A percentile compares a stretch with the other conserved stretches of the same genome.
Evolutionary conservation across 2,329 filamentous ascomycete species (phyloP).

Genomic region (Colletotrichum kahawae): DNA sequence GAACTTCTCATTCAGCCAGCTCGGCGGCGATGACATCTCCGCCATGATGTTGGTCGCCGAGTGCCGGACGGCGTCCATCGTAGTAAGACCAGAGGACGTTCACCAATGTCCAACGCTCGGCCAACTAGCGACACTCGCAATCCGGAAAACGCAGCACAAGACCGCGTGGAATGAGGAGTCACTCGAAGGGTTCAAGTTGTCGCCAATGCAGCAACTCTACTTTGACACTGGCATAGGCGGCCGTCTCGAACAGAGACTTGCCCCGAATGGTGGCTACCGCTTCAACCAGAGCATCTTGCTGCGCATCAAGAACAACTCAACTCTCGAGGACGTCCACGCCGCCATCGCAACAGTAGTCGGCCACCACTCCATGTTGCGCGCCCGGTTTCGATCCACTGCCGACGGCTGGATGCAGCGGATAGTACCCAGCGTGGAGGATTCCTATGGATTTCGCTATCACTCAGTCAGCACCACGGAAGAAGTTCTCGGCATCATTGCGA

Average conservation of each 20-base stretch:
- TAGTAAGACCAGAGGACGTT: conserved; percentile 39
- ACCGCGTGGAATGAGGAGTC: conserved; percentile 37
- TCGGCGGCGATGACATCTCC: conserved; percentile 44
- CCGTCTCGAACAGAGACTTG: conserved; percentile 31
- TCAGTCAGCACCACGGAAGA: conserved; percentile 45
- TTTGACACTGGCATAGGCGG: conserved; percentile 52
- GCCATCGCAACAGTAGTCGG: conserved; percentile 53
- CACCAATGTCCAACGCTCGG: conserved; percentile 41
- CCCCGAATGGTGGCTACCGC: conserved; percentile 42
- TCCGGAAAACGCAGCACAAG: conserved; percentile 32
- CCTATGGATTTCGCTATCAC: conserved; percentile 51
- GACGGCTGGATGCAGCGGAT: conserved; percentile 53
- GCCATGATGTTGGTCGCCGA: conserved; percentile 43
- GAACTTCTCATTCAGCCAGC: conserved; percentile 43
- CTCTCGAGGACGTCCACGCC: conserved; percentile 49
- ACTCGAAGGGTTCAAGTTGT: conserved; percentile 48
- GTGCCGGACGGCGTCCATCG: conserved; percentile 43
- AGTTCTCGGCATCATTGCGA: conserved; percentile 42
- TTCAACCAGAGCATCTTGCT: conserved; percentile 58
- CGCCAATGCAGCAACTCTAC: conserved; percentile 60
- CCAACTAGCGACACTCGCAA: conserved; percentile 42
- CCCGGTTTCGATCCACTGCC: conserved; percentile 43
- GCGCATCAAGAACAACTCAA: conserved; percentile 44
- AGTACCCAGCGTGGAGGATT: conserved; percentile 40
- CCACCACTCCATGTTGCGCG: conserved; percentile 57